Evolutionary conservation across 305 asterid genomes (phyloP).

Genomic region (Striga hermonthica): DNA sequence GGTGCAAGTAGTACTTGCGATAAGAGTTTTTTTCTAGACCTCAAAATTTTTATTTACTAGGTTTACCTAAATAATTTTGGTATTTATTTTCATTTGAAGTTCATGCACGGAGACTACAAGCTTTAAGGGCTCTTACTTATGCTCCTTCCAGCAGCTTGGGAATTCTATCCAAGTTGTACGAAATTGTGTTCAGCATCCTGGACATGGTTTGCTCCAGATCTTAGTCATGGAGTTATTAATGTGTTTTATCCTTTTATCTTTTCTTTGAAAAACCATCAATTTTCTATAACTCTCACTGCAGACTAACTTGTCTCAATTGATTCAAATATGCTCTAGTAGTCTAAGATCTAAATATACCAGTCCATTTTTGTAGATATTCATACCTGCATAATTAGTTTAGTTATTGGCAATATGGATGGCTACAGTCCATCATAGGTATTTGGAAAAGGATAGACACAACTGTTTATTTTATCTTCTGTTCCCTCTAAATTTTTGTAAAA

Average conservation of each 20-base stretch:
- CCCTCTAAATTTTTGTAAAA: constrained; percentile 17
- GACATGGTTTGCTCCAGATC: constrained; percentile 66
- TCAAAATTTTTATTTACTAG: constrained; percentile 23
- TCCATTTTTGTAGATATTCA: constrained; percentile 12
- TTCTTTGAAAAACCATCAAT: not conserved
- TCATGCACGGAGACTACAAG: constrained; percentile 98
- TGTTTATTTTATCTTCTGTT: constrained; percentile 23
- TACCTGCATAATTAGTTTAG: not conserved
- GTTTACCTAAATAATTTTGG: constrained; percentile 26
- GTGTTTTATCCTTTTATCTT: constrained; percentile 14
- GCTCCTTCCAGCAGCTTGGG: constrained; percentile 92
- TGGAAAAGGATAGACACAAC: not conserved
- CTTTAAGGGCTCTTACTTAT: constrained; percentile 91
- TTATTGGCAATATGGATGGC: constrained; percentile 14
- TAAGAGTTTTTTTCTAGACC: constrained; percentile 24
- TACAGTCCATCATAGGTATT: not conserved
- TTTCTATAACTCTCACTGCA: constrained; percentile 1
- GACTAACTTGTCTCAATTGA: constrained; percentile 19
- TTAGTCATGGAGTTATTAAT: not conserved
- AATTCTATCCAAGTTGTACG: constrained; percentile 78
- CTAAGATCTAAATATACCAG: constrained; percentile 16
- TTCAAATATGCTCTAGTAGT: constrained; percentile 11
- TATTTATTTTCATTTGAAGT: constrained; percentile 51
- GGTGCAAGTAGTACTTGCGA: too few relatives aligned
- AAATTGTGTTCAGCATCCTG: constrained; percentile 86